A percentile compares a stretch with the other conserved stretches of the same genome.
phyloP scores from a whole-genome alignment of 139 green algal species.

The Limnomonas spitsbergensis region DNA sequence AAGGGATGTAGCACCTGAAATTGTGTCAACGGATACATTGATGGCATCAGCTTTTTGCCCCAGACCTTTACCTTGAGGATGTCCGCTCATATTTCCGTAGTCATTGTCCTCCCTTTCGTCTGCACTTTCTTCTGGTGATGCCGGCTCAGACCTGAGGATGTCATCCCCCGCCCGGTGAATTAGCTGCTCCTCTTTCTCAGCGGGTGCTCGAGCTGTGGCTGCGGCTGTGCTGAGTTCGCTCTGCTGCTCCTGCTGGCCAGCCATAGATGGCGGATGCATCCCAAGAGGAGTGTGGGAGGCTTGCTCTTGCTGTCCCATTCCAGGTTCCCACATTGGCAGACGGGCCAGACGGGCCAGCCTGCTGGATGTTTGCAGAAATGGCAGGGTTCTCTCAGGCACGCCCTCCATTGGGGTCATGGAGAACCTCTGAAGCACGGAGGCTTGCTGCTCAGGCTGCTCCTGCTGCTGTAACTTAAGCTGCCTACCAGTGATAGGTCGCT shows the following conservation, averaged over 20 bases:
- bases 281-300: too few species aligned
- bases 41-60: too few species aligned
- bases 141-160: background rate
- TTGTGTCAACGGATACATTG: too few species aligned
- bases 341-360: constrained; percentile 1
- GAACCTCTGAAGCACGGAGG: background rate
- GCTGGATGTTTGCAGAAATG: background rate
- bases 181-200: background rate
- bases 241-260: background rate
- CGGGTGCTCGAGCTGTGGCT: background rate
- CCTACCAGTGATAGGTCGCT: background rate
- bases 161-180: background rate
- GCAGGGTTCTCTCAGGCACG: background rate
- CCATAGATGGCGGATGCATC: too few species aligned
- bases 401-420: background rate
- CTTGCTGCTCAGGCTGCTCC: background rate
- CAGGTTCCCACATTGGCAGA: background rate
- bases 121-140: background rate
- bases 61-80: too few species aligned
- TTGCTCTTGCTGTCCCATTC: too few species aligned
- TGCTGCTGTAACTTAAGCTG: background rate
- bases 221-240: too few species aligned
- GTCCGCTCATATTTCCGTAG: too few species aligned
- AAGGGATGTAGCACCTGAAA: too few species aligned
- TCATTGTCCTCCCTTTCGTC: too few species aligned